Base-by-base conservation (phyloP, 1,284 basidiomycete genomes). In the Tremellales sp. region DNA sequence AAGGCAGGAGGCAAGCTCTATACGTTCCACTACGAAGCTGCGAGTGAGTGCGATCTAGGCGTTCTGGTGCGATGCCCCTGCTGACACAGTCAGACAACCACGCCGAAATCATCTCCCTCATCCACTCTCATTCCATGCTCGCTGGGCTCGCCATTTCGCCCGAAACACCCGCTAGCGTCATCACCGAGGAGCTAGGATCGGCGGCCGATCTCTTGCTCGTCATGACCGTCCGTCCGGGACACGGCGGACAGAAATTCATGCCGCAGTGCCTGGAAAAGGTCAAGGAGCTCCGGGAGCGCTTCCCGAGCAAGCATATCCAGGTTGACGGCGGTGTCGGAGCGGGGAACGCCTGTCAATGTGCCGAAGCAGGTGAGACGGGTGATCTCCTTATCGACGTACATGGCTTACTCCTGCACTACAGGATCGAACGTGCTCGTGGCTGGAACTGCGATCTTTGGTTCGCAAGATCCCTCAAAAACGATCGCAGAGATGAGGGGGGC, bases 391-490 rank as follows among this genome's bases (percentile, higher is more conserved):
- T 42, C 39, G 34, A 18, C 14, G 22, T 42, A 28, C 8, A 13
- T 25, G 33, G 14, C 32, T 31, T 31, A 16, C 29, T 31, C 22
- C 36, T 50, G 18, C 13, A 10, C n/a, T 42, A 12, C 61, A 91
- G 90, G 91, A 32, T 89, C 91, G 68, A 99, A 99, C 67, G 92
- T 99, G 54, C 91, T 98, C 55, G 95, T 99, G 12, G 94, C 95
- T 8, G 95, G 95, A 16, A 97, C 92, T 7, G 93, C 95, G 12
- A 86, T 98, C 59, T 98, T 98, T 66, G 83, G 81, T 39, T 83
- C 92, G 14, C 70, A 81, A 16, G 78, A 85, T 58, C 88, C 95
- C 0, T 84, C 85, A 51, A 72, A 80, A 35, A 88, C 92, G 34
- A 94, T 95, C 41, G 58, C 76, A 37, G 73, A 79, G 12, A 75